Conservation (phyloP, 805 yeast species). For the Teunomyces aglyptinius region DNA sequence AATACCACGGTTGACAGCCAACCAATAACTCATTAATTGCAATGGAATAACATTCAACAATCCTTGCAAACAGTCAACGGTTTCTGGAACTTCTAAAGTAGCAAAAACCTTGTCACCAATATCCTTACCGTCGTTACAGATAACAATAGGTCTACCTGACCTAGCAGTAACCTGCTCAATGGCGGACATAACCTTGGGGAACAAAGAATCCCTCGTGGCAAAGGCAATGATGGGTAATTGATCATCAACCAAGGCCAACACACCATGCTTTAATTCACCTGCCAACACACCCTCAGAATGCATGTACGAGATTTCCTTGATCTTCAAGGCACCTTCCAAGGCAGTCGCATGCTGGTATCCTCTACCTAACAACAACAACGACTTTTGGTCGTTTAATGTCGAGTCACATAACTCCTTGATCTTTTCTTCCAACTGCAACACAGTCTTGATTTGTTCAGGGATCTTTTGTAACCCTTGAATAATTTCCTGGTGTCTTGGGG, state of each 20-base stretch:
- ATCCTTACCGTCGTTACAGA: conserved; percentile 80
- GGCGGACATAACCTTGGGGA: conserved; percentile 94
- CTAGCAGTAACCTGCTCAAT: conserved; percentile 96
- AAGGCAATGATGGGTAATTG: conserved; percentile 90
- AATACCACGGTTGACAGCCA: conserved; percentile 90
- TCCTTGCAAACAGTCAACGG: conserved; percentile 98
- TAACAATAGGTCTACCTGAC: conserved; percentile 92
- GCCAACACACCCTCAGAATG: conserved; percentile 99
- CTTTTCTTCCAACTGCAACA: conserved; percentile 66
- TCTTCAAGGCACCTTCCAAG: conserved; percentile 96
- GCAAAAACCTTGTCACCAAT: conserved; percentile 61
- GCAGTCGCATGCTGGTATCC: conserved; percentile 98
- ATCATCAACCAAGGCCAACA: conserved; percentile 92
- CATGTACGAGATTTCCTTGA: conserved; percentile 97
- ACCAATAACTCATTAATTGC: conserved; percentile 95
- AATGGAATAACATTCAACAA: conserved; percentile 89
- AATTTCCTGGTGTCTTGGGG: conserved; percentile 76
- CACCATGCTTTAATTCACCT: conserved; percentile 98
- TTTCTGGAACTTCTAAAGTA: conserved; percentile 85
- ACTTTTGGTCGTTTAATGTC: conserved; percentile 75
- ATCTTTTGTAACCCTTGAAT: conserved; percentile 80
- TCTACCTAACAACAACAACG: conserved; percentile 89
- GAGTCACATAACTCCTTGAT: conserved; percentile 74
- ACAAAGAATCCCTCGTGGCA: conserved; percentile 93
- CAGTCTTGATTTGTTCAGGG: conserved; percentile 81